Percentiles rank a stretch among this genome's conserved stretches.
phyloP scores from a whole-genome alignment of 2,329 filamentous ascomycete genomes.

The Claviceps citrina region DNA sequence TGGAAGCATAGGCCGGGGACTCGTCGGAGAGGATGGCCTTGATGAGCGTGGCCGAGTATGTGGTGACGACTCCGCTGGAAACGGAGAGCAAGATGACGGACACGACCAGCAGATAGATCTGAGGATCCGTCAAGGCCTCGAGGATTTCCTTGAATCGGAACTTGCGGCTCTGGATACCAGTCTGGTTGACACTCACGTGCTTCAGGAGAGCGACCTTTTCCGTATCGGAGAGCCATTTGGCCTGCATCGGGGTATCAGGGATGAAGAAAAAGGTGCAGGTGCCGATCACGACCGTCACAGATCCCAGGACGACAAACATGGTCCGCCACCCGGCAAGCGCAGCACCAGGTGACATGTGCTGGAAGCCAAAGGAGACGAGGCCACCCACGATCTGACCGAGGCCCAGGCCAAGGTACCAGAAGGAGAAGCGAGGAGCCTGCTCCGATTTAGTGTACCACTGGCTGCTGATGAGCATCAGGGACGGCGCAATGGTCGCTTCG shows the following conservation, averaged over 20 bases:
- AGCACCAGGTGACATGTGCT: constrained; percentile 36
- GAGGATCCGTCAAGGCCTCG: constrained; percentile 36
- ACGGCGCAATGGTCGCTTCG: constrained; percentile 44
- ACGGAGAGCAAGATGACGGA: constrained; percentile 34
- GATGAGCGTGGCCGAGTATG: constrained; percentile 39
- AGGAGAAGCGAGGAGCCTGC: constrained; percentile 41
- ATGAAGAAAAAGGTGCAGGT: constrained; percentile 19
- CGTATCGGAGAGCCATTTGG: constrained; percentile 28
- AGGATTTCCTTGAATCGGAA: constrained; percentile 37
- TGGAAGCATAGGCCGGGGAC: constrained; percentile 13
- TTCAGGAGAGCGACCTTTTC: constrained; percentile 35
- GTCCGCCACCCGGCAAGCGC: constrained; percentile 49
- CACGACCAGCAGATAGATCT: constrained; percentile 34
- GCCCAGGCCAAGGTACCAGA: constrained; percentile 47
- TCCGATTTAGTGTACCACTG: constrained; percentile 49
- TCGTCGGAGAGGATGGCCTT: constrained; percentile 27
- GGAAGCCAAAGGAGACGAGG: constrained; percentile 46
- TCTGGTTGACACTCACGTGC: constrained; percentile 42
- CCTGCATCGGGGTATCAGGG: constrained; percentile 31
- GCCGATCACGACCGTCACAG: constrained; percentile 22
- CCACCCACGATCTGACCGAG: constrained; percentile 47
- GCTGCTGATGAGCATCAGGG: constrained; percentile 43
- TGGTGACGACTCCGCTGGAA: constrained; percentile 38
- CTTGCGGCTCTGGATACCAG: constrained; percentile 37
- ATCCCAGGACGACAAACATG: constrained; percentile 55